Evolutionary conservation across 257 asterid species (phyloP), one percentile per base, ranked within the genome.

Genomic region (Rhazya stricta): DNA sequence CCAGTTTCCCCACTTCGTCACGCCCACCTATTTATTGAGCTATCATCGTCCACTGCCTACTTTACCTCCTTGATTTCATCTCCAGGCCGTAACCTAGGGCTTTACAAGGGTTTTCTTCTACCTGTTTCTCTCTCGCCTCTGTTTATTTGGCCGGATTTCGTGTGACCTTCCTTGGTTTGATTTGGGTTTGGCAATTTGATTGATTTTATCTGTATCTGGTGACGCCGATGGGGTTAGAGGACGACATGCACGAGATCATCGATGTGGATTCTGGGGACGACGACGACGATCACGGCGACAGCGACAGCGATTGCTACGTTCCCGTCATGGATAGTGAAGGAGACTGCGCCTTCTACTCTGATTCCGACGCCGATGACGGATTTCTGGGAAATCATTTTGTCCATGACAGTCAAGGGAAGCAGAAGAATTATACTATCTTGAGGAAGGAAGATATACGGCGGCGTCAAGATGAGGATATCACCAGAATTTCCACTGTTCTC

Each of bases 401-500:
- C n/a, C 9, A 16, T 12, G 37, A 36, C 56, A 18, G 29, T 51
- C 41, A 19, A 12, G 6, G 15, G 53, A 42, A 58, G 27, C 63
- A 67, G 73, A 81, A 77, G 18, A 67, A 30, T 66, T 78, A 56
- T 51, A 34, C 63, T 2, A 18, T 81, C 21, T 30, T 78, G 58
- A 54, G 4, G 39, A 82, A 81, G 54, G 82, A 74, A 16, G 85
- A 81, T 45, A 75, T 81, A 39, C 81, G 54, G n/a, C 65, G 75
- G 29, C 77, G 77, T 66, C 85, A 81, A 32, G 80, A 78, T 25
- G 78, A 81, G 36, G 82, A 74, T 16, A 39, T 81, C 71, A 32
- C 69, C 1, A 56, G 45, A 23, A 67, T 77, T 50, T 78, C 85
- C 27, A 2, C 85, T 11, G 78, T 81, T 62, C 82, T 81, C 13